A percentile compares a stretch with the other conserved stretches of the same genome.
phyloP scores from a whole-genome alignment of 306 rosid species.

The Comarum palustre region DNA sequence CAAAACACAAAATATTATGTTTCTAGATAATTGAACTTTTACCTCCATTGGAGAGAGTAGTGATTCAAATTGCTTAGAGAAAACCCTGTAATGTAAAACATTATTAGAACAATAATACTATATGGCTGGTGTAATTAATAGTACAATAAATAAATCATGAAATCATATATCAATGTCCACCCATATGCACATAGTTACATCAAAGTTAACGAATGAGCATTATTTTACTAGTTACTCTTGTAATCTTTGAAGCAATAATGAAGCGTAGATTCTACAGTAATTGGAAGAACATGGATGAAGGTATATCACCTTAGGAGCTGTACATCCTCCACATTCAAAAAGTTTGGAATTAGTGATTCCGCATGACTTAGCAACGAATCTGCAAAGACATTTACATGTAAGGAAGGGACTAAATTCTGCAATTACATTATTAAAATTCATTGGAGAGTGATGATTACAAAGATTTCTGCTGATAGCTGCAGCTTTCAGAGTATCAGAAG shows the following conservation, averaged over 20 bases:
- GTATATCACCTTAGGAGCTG: constrained; percentile 71
- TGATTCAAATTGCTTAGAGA: constrained; percentile 60
- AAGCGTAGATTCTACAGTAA: not conserved
- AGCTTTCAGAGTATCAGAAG: constrained; percentile 59
- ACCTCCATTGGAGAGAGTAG: constrained; percentile 57
- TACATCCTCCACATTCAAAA: constrained; percentile 77
- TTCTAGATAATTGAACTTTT: constrained; percentile 31
- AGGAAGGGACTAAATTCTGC: constrained; percentile 27
- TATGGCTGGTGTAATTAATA: constrained; percentile 12
- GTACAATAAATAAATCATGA: not conserved
- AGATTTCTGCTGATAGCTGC: constrained; percentile 67
- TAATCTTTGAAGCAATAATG: not conserved
- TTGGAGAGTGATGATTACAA: constrained; percentile 46
- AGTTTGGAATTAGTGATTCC: constrained; percentile 84
- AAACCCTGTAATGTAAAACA: constrained; percentile 52
- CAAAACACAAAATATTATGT: constrained; percentile 12
- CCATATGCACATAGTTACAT: not conserved
- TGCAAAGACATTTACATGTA: constrained; percentile 41
- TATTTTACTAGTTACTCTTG: constrained; percentile 1
- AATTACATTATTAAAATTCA: constrained; percentile 14
- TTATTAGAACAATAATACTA: constrained; percentile 1
- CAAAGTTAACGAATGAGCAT: not conserved
- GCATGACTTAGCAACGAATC: constrained; percentile 91
- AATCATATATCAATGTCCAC: constrained; percentile 9
- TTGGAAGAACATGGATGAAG: constrained; percentile 1